Evolutionary conservation across 2,329 filamentous ascomycete genomes (phyloP), one percentile per base, ranked within the genome.

Genomic region (Phialocephala subalpina): DNA sequence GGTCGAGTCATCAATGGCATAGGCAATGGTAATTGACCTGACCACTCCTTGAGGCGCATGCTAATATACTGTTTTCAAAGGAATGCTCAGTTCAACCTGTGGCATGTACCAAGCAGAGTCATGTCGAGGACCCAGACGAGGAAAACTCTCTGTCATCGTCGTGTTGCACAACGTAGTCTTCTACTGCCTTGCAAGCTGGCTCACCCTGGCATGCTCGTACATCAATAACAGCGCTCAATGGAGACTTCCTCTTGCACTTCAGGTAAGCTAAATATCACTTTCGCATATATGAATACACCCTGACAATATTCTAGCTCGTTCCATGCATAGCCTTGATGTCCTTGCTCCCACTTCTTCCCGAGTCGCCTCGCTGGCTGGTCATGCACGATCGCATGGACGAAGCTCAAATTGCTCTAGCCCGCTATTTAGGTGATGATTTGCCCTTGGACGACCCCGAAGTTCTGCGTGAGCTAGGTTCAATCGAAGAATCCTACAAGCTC

Each of bases 401-500:
- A 4, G 67, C 69, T 11, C 67, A 66, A 49, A 56, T 63, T 33
- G 62, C 65, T 5, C 65, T 70, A 0, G 77, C 79, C 8, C 78
- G 78, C 2, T 72, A 81, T 16, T 71, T 75, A 16, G 65, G 62
- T 2, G 60, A 66, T 18, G 55, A 66, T 35, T 27, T 68, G 1
- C 67, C 80, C 4, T 66, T 81, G 14, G 81, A 88, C 22, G 80
- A 85, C 65, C 81, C 81, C 20, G 79, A 85, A 56, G 84, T 88
- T 20, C 78, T 84, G 55, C 78, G 84, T 38, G 86, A 91, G 74
- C 78, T 80, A 53, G 57, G 71, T 1, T 78, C 79, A 36, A 83
- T 83, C 67, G 85, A 86, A 73, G 85, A 70, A 63, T 47, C 68
- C 29, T 70, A 88, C 64, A 87, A 91, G 1, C 88, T 91, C 22